Evolutionary conservation across 371 early-diverging fungal genomes (phyloP).

Genomic region (Mucor piriformis): DNA sequence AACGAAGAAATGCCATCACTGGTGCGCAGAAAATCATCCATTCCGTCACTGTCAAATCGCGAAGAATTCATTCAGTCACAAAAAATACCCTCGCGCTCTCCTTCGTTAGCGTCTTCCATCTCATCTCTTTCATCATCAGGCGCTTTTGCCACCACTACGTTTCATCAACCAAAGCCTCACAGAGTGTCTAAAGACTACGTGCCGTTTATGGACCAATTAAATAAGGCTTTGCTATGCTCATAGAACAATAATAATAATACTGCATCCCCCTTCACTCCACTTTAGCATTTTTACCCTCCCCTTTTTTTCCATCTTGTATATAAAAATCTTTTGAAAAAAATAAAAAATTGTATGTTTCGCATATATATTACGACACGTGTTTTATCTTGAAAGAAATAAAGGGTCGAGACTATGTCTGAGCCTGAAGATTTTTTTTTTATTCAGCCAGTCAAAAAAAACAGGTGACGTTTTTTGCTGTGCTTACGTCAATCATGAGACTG

Average conservation of each 20-base stretch:
- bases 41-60: neutral
- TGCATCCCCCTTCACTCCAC: neutral
- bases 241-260: neutral
- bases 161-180: constrained; percentile 21
- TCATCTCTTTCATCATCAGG: constrained; percentile 12
- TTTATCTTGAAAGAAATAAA: too few species aligned
- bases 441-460: too few species aligned
- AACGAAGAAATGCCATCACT: constrained; percentile 4
- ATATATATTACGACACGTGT: too few species aligned
- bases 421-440: too few species aligned
- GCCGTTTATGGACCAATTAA: constrained; percentile 25
- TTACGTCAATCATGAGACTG: too few species aligned
- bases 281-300: neutral
- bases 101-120: constrained; percentile 23
- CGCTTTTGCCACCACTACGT: neutral
- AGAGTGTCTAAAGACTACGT: constrained; percentile 7
- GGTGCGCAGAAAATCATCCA: constrained; percentile 19
- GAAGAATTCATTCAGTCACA: constrained; percentile 5
- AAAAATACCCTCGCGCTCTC: constrained; percentile 19
- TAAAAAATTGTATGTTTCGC: too few species aligned
- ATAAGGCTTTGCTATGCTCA: constrained; percentile 20
- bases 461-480: too few species aligned
- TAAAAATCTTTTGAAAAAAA: too few species aligned
- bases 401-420: too few species aligned
- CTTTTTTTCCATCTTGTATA: too few species aligned